Evolutionary conservation across 305 asterid genomes (phyloP).

Genomic region (Solanum chacoense): DNA sequence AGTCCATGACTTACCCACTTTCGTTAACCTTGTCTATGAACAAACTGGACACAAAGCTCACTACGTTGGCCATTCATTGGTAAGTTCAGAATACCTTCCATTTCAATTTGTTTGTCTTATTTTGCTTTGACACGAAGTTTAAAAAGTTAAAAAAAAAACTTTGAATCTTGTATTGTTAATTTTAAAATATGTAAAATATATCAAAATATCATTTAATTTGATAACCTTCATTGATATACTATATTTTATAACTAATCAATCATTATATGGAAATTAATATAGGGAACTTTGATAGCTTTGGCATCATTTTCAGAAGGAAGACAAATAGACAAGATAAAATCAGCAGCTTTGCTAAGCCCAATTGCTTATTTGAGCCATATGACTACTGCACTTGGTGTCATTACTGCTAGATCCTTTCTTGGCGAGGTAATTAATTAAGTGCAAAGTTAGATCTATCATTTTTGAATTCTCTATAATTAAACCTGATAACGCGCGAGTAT

Average conservation of each 20-base stretch:
- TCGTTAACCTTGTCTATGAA: conserved; percentile 27
- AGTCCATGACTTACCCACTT: conserved; percentile 46
- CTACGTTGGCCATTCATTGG: conserved; percentile 80
- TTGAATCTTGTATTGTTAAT: background rate
- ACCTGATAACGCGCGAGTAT: no score
- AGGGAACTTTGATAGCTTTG: conserved; percentile 87
- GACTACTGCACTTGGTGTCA: conserved; percentile 51
- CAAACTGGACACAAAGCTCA: conserved; percentile 53
- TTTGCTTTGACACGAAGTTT: background rate
- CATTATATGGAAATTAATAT: background rate
- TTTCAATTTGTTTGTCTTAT: background rate
- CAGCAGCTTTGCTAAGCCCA: conserved; percentile 79
- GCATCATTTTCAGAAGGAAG: conserved; percentile 71
- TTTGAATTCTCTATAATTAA: background rate
- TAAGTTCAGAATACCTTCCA: background rate
- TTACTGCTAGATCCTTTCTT: conserved; percentile 44
- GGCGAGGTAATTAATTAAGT: conserved; percentile 45
- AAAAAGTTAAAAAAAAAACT: background rate
- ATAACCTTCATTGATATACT: background rate
- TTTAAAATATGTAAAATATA: background rate
- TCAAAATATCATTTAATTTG: background rate
- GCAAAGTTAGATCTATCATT: background rate
- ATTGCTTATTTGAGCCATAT: conserved; percentile 73
- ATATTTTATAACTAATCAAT: background rate
- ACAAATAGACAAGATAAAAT: conserved; percentile 52